These are phyloP conservation scores for Thraustochytrium sp. DNA, from an alignment of 352 stramenopile species.

Conservation along the genomic window DNA sequence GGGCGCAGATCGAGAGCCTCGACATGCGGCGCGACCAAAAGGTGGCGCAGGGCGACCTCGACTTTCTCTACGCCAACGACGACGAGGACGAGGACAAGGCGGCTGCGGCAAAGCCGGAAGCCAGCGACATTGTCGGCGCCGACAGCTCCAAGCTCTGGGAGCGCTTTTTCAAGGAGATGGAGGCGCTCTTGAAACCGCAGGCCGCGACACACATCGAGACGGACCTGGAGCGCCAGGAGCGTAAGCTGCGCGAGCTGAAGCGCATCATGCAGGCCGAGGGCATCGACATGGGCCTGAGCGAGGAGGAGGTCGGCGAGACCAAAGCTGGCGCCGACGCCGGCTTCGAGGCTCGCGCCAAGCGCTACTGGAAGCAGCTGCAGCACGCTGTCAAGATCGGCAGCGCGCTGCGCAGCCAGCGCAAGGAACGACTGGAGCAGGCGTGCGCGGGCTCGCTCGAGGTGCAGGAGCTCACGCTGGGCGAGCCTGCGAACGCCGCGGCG, in stretches of 20 bases:
- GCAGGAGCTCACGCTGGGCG: neutral
- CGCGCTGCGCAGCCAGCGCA: neutral
- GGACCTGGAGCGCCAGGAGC: conserved; percentile 2
- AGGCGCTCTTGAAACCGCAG: neutral
- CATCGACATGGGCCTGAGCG: neutral
- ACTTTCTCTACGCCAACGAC: conserved; percentile 20
- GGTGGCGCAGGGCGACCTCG: conserved; percentile 34
- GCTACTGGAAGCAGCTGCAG: conserved; percentile 1
- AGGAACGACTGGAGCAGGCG: neutral
- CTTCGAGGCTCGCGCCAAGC: neutral
- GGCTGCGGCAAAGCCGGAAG: neutral
- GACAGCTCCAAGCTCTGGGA: neutral
- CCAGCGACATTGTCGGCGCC: neutral
- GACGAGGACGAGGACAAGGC: neutral
- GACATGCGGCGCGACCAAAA: neutral
- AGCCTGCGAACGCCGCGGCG: neutral
- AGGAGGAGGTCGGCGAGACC: neutral
- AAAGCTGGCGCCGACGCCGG: neutral
- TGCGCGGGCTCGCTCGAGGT: neutral
- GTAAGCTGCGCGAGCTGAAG: neutral
- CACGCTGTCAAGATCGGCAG: neutral
- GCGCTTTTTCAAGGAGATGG: conserved; percentile 4
- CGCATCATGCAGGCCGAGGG: neutral
- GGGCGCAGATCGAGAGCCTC: neutral
- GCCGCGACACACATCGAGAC: neutral